Percentiles rank a stretch among this genome's conserved stretches.
Evolutionary conservation across 805 yeast species (phyloP).

Genomic region (Diddensiella transvaalensis): DNA sequence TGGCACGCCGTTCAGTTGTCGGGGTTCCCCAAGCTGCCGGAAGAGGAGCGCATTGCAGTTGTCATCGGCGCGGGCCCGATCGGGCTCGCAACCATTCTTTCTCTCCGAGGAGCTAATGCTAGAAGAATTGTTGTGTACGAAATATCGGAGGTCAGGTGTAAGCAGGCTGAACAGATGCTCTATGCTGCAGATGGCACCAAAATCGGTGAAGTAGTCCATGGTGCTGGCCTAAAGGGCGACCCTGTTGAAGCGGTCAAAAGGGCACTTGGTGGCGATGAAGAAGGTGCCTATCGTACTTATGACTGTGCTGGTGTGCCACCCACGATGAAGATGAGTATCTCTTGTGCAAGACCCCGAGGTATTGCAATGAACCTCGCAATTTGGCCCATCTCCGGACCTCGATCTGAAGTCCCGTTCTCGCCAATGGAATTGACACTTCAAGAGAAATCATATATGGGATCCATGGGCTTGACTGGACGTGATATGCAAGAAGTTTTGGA

Average conservation of each 20-base stretch:
- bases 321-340: conserved; percentile 48
- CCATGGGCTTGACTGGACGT: conserved; percentile 54
- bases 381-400: conserved; percentile 26
- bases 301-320: conserved; percentile 55
- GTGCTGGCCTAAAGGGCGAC: conserved; percentile 1
- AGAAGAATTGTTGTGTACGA: conserved; percentile 47
- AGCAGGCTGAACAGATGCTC: conserved; percentile 32
- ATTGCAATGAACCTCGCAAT: conserved; percentile 57
- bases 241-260: not conserved
- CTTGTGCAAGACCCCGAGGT: conserved; percentile 49
- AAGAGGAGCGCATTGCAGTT: conserved; percentile 44
- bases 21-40: conserved; percentile 25
- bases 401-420: conserved; percentile 25
- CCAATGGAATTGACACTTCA: conserved; percentile 15
- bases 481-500: conserved; percentile 57
- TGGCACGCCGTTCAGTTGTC: conserved; percentile 54
- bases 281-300: conserved; percentile 40
- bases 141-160: conserved; percentile 44
- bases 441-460: conserved; percentile 25
- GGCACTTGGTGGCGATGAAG: conserved; percentile 1
- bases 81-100: conserved; percentile 48
- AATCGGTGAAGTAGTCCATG: conserved; percentile 4
- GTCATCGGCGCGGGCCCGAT: conserved; percentile 57
- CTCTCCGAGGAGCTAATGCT: conserved; percentile 46
- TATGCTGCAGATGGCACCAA: not conserved